Base-by-base conservation (phyloP, 2,329 filamentous ascomycete species). In the Penicillium sp. region DNA sequence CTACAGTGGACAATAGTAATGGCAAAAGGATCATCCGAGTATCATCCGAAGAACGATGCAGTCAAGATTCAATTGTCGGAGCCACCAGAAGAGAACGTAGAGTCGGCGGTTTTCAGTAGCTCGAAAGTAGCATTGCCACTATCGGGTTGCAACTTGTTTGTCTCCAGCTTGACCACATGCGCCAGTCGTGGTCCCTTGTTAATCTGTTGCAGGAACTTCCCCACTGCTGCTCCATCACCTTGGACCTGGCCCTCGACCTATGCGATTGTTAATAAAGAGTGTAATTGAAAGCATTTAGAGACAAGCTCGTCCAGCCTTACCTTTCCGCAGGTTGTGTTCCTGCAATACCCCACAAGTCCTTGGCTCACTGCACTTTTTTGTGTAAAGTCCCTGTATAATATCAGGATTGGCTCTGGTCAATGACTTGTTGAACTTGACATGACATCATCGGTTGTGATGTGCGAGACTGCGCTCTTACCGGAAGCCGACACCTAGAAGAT, bases 241-340 rank as follows among this genome's bases (percentile, higher is more conserved):
- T 97, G 91, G 4, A 85, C 89, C 70, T 96, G 90, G 22, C 91
- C 91, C 62, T 88, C 82, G 38, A 97, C 90, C 88, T 95, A 55
- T 46, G 35, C 34, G 13, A 9, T 31, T 34, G 24, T 41, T 3
- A 36, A 36, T 47, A 9, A 9, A 7, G 9, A 13, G 1, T 44
- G 14, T 7, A 22, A 6, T 13, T 8, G 28, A 29, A 42, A 53
- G 40, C 10, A 1, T 27, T 27, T 13, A 46, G 38, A 31, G 8
- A 20, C 14, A 34, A 34, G 16, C 9, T 1, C 16, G 18, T 8
- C 16, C 14, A 36, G 23, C 51, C 66, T 7, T 38, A 75, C 74
- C 57, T 68, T 68, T 52, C 70, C 72, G 45, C 72, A 70, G 6
- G 60, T 60, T 6, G 71, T 75, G 47, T 78, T 78, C 44, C 64